Evolutionary conservation across 371 early-diverging fungal species (phyloP), one percentile per base, ranked within the genome.

Genomic region (Rhizomucor miehei): DNA sequence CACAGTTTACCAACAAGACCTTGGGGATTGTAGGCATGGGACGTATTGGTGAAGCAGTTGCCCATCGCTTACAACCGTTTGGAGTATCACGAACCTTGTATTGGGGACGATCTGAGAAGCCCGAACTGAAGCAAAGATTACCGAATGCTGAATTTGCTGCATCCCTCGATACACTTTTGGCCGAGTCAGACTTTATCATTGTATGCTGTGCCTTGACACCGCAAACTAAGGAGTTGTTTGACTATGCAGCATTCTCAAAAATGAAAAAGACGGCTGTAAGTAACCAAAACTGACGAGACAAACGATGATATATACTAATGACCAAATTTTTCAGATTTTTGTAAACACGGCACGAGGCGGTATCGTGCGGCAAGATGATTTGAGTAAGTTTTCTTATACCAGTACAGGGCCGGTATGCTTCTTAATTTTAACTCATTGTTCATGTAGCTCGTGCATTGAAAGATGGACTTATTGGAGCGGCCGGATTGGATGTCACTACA

Each of bases 1-100:
- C 70, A 4, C 89, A 89, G 64, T 73, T 94, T 41, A 78, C 80
- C 2, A 76, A 73, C 40, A 93, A 93, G 56, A 87, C 90, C 0
- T 66, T 93, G 16, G 95, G 94, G 0, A 79, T 95, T 45, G 81
- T 93, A 23, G 95, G 95, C 0, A 57, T 92, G 38, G 95, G 95
- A 0, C 80, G 93, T 25, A 93, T 94, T 52, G 95, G 95, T 10
- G 64, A 67, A 35, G 93, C 90, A 0, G 87, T 89, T 9, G 87
- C 85, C 8, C 62, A 74, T 24, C 73, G 93, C 9, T 65, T 95
- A 14, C 65, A 69, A 20, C 85, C 89, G 1, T 93, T 94, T 69
- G 85, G 87, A 1, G 69, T 88, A 1, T 51, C 60, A 10, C 68
- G 70, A 4, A 60, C 88, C 21, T 36, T 90, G 19, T 91, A 85